Evolutionary conservation across 169 alveolate genomes (phyloP), one percentile per base, ranked within the genome.

Genomic region (Plasmodium vinckei): DNA sequence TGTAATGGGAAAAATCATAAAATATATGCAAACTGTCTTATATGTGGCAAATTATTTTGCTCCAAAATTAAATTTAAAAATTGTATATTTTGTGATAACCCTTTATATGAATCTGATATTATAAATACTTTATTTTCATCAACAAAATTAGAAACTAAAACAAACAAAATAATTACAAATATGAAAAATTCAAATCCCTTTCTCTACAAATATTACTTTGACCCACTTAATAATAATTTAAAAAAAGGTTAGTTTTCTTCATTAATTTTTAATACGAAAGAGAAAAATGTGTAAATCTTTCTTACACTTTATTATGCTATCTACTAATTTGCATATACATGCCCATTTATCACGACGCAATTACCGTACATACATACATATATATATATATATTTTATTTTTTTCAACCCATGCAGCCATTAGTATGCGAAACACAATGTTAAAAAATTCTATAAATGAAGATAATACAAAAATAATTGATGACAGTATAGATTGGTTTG

Each of bases 401-500:
- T 10, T 27, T 10, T 23, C 25, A 7, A 15, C 15, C 1, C 33
- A 44, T 13, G 17, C 71, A 79, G 89, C 89, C 19, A 17, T 79
- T 42, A 13, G 64, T 42, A 27, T 79, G 49, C 27, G 89, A 70
- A 70, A 79, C 27, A 79, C 39, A 53, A 79, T 79, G 89, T n/a
- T 64, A 59, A 79, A 9, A 5, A 79, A 79, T 42, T 64, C 89
- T 3, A 7, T 15, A 47, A 67, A 79, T 56, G 77, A 64, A 57
- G 89, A 79, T 19, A 67, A 79, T 39, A 79, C 89, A 1, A 64
- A 54, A 79, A 68, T 79, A 51, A 67, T 79, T 39, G 89, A 79
- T 47, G 89, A 79, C 10, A 79, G 89, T 23, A 65, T 79, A 19
- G 89, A 79, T 27, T 79, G 89, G 89, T 79, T 79, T 54, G 89